These are phyloP conservation scores for Lagenidium giganteum DNA, from an alignment of 352 stramenopile species.

Conservation along the genomic window DNA sequence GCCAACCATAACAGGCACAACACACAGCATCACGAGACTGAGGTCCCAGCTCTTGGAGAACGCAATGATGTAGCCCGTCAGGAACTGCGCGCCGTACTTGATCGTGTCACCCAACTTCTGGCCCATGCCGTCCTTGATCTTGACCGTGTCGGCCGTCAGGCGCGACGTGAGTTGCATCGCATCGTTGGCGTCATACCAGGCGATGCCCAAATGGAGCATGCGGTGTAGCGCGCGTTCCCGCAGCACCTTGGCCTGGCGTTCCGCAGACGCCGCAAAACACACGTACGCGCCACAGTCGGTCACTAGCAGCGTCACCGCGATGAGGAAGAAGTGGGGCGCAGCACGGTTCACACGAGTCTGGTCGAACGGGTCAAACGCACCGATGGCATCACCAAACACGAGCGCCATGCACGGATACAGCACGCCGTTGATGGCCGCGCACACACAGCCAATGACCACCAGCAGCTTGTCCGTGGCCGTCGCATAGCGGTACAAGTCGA, in stretches of 20 bases:
- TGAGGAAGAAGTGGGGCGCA: slow-evolving; percentile 10
- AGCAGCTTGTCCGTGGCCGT: slow-evolving; percentile 12
- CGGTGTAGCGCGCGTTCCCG: slow-evolving; percentile 9
- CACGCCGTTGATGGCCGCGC: slow-evolving; percentile 24
- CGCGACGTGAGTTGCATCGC: slow-evolving; percentile 16
- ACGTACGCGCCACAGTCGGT: slow-evolving; percentile 25
- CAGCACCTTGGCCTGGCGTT: slow-evolving; percentile 22
- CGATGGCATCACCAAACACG: slow-evolving; percentile 29
- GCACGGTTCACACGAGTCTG: slow-evolving; percentile 9
- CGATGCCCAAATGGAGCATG: slow-evolving; percentile 18
- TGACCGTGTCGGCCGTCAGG: slow-evolving; percentile 18
- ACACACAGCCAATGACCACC: slow-evolving; percentile 18
- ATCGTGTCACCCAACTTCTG: neutral
- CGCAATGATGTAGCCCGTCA: neutral
- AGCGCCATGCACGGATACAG: slow-evolving; percentile 35
- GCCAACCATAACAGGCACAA: neutral
- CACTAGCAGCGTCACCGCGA: slow-evolving; percentile 21
- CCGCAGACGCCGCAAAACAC: slow-evolving; percentile 18
- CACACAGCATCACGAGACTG: neutral
- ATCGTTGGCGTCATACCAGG: slow-evolving; percentile 20
- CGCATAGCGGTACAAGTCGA: slow-evolving; percentile 24
- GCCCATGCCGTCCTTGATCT: slow-evolving; percentile 16
- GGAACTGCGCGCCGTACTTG: neutral
- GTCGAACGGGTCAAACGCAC: slow-evolving; percentile 20
- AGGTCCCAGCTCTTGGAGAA: neutral